These are phyloP conservation scores for Venturia effusa DNA, from an alignment of 2,329 filamentous ascomycete genomes.

Conservation along the genomic window DNA sequence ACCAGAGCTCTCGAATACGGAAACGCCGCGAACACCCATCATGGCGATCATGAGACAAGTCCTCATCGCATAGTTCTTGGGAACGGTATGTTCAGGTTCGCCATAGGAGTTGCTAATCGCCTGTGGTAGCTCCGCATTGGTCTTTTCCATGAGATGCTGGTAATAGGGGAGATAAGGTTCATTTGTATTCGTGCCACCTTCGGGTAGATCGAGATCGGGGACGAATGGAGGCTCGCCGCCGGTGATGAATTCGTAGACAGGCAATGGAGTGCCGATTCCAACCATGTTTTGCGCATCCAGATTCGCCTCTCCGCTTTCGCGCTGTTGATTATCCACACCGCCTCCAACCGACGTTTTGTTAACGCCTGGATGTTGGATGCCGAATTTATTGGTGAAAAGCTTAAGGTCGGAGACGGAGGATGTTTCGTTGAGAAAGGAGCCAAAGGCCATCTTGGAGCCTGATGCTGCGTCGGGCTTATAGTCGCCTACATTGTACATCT, in stretches of 20 bases:
- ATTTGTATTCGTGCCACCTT: slow-evolving; percentile 30
- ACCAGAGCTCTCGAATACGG: slow-evolving; percentile 28
- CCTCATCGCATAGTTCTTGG: slow-evolving; percentile 24
- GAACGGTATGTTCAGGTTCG: slow-evolving; percentile 30
- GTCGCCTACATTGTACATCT: slow-evolving; percentile 35
- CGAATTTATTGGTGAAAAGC: slow-evolving; percentile 6
- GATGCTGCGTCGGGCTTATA: slow-evolving; percentile 26
- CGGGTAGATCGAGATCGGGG: slow-evolving; percentile 37
- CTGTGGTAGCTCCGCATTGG: slow-evolving; percentile 25
- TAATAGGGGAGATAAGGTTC: slow-evolving; percentile 36
- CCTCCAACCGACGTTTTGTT: not conserved
- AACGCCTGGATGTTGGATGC: slow-evolving; percentile 7
- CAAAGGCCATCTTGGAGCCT: slow-evolving; percentile 33
- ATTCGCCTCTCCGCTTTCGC: slow-evolving; percentile 20
- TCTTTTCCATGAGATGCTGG: slow-evolving; percentile 23
- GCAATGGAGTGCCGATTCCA: slow-evolving; percentile 32
- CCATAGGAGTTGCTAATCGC: slow-evolving; percentile 30
- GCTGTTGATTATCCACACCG: slow-evolving; percentile 3
- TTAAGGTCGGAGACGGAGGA: slow-evolving; percentile 36
- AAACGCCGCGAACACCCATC: slow-evolving; percentile 29
- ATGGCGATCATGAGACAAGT: slow-evolving; percentile 30
- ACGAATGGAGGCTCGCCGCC: slow-evolving; percentile 35
- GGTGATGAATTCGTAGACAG: slow-evolving; percentile 37
- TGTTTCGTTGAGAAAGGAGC: slow-evolving; percentile 38
- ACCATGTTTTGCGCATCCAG: slow-evolving; percentile 35